These are phyloP conservation scores for Lecanicillium sp. DNA, from an alignment of 2,329 filamentous ascomycete species.

Conservation along the genomic window DNA sequence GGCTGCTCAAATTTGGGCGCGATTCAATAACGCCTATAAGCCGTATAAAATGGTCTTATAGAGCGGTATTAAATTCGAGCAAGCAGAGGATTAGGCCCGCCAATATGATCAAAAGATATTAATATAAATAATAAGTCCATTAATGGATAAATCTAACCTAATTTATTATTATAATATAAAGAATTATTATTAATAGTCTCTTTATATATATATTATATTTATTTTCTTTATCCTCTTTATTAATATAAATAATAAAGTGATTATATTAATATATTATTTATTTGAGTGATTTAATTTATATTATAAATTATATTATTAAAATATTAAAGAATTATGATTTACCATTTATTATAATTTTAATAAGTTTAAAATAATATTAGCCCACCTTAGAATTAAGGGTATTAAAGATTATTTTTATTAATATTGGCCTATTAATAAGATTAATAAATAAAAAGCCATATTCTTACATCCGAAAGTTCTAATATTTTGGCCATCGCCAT, in stretches of 20 bases:
- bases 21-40: background rate
- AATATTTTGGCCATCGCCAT: background rate
- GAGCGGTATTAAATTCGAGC: background rate
- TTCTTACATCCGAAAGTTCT: no score
- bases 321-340: background rate
- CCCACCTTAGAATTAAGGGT: background rate
- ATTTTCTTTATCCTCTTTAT: background rate
- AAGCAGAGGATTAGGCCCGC: background rate
- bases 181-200: background rate
- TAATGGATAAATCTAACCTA: background rate
- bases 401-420: background rate
- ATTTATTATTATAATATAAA: background rate
- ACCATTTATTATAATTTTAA: background rate
- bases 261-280: background rate
- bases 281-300: background rate
- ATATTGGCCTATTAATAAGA: background rate
- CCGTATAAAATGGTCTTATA: background rate
- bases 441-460: background rate
- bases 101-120: background rate
- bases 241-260: background rate
- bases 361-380: background rate
- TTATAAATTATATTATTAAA: background rate
- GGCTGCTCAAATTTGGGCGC: background rate
- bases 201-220: background rate
- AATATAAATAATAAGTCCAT: background rate